Conservation (phyloP, 148 eudicot genomes). For the Chenopodium suecicum region DNA sequence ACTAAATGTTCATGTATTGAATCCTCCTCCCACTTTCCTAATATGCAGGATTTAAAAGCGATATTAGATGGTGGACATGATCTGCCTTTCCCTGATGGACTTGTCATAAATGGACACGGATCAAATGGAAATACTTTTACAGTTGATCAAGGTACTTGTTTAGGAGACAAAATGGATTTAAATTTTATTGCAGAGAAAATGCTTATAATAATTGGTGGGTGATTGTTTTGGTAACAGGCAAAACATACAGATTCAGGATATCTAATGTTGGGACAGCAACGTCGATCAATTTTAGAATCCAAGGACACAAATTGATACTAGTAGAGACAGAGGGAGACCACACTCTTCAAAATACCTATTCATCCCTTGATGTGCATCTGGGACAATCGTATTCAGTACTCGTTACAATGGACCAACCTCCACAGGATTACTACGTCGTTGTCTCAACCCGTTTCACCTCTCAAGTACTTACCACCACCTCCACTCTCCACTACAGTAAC, state of each 20-base stretch:
- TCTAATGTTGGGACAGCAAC: slow-evolving; percentile 59
- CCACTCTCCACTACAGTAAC: slow-evolving; percentile 55
- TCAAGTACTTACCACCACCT: slow-evolving; percentile 48
- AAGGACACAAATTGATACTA: slow-evolving; percentile 54
- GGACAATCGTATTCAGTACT: slow-evolving; percentile 69
- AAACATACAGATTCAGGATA: slow-evolving; percentile 63
- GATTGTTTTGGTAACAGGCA: slow-evolving; percentile 39
- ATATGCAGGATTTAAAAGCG: slow-evolving; percentile 41
- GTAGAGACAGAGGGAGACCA: slow-evolving; percentile 74
- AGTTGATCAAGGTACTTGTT: slow-evolving; percentile 55
- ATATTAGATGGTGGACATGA: slow-evolving; percentile 48
- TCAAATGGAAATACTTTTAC: slow-evolving; percentile 52
- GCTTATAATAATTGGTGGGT: neutral
- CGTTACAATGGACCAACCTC: slow-evolving; percentile 59
- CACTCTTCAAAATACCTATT: slow-evolving; percentile 50
- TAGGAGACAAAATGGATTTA: neutral
- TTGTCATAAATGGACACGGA: slow-evolving; percentile 67
- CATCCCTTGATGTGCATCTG: slow-evolving; percentile 61
- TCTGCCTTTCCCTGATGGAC: slow-evolving; percentile 69
- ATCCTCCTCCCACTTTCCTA: too few species aligned
- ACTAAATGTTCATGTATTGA: neutral
- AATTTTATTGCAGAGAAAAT: neutral
- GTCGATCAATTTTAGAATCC: slow-evolving; percentile 59
- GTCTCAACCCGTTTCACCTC: slow-evolving; percentile 64
- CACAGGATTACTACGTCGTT: slow-evolving; percentile 50